Conservation (phyloP, 1,139 yeast species). For the Candida frijolesensis region DNA sequence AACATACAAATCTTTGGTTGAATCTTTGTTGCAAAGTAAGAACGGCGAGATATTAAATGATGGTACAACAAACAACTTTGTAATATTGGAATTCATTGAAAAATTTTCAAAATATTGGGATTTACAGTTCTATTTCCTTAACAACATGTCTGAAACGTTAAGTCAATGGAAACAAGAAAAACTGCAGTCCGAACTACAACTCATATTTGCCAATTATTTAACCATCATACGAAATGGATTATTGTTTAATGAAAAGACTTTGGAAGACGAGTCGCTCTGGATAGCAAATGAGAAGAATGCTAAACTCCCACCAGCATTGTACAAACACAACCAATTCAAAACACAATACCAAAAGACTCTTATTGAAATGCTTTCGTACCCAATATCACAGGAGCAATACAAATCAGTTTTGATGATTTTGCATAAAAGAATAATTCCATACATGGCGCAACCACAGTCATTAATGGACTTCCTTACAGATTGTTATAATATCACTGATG, state of each 20-base stretch:
- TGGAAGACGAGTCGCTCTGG: conserved; percentile 38
- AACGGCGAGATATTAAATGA: conserved; percentile 42
- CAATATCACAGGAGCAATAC: conserved; percentile 60
- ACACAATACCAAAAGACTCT: conserved; percentile 71
- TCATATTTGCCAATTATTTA: conserved; percentile 41
- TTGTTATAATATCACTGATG: conserved; percentile 65
- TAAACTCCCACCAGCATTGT: conserved; percentile 56
- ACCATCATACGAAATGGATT: conserved; percentile 38
- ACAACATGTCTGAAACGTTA: conserved; percentile 25
- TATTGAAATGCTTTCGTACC: conserved; percentile 54
- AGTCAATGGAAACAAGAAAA: conserved; percentile 24
- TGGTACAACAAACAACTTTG: conserved; percentile 53
- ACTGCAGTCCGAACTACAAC: conserved; percentile 20
- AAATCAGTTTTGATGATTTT: conserved; percentile 68
- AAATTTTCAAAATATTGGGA: conserved; percentile 55
- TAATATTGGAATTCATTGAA: conserved; percentile 62
- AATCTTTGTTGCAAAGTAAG: conserved; percentile 44
- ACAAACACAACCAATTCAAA: conserved; percentile 60
- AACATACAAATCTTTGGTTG: conserved; percentile 52
- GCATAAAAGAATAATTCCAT: conserved; percentile 85
- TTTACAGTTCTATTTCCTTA: conserved; percentile 65
- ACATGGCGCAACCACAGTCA: conserved; percentile 74
- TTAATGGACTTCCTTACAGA: conserved; percentile 94
- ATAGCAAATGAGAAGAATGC: conserved; percentile 19
- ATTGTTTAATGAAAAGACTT: conserved; percentile 25